Percentiles rank a stretch among this genome's conserved stretches.
These are phyloP conservation scores for Erigeron canadensis DNA, from an alignment of 129 eudicot genomes.

Conservation along the genomic window DNA sequence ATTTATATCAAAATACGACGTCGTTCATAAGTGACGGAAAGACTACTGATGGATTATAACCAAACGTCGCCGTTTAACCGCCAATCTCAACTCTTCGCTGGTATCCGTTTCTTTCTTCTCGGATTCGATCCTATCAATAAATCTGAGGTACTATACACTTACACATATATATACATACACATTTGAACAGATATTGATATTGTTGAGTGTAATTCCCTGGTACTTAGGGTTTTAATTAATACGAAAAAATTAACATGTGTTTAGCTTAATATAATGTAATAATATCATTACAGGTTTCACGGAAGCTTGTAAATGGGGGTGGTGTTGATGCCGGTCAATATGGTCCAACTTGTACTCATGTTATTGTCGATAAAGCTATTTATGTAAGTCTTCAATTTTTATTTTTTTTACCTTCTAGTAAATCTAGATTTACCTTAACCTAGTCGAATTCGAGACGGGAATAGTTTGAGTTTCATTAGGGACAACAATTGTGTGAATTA, in stretches of 20 bases:
- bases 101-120: conserved; percentile 4
- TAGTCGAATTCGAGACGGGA: too few species aligned
- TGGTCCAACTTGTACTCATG: conserved; percentile 77
- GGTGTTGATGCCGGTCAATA: conserved; percentile 65
- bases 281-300: conserved; percentile 43
- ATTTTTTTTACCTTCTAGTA: not conserved
- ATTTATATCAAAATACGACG: not conserved
- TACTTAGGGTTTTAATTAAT: not conserved
- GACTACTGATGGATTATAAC: not conserved
- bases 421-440: not conserved
- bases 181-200: too few species aligned
- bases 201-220: not conserved
- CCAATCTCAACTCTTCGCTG: not conserved
- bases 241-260: not conserved
- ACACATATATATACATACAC: too few species aligned
- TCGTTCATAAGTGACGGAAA: not conserved
- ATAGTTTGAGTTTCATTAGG: too few species aligned
- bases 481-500: too few species aligned
- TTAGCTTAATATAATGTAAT: not conserved
- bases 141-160: not conserved
- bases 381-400: conserved; percentile 40
- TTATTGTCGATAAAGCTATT: conserved; percentile 63
- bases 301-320: conserved; percentile 65
- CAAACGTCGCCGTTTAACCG: conserved; percentile 7
- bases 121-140: conserved; percentile 8